These are phyloP conservation scores for Colletotrichum sublineola DNA, from an alignment of 2,329 filamentous ascomycete genomes.

Conservation along the genomic window DNA sequence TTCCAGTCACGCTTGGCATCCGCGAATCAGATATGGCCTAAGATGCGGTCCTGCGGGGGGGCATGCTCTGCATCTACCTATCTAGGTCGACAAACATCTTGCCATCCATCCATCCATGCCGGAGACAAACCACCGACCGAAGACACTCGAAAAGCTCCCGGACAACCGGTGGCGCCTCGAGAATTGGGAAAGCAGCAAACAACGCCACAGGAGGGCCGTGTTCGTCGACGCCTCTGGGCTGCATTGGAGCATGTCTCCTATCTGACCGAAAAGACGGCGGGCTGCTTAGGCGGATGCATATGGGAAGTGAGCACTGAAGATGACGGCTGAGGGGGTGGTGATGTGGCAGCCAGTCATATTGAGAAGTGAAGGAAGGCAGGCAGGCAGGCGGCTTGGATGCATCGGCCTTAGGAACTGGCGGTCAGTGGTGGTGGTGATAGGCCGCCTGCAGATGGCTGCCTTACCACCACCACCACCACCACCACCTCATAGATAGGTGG, in stretches of 20 bases:
- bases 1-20: neutral
- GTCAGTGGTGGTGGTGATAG: neutral
- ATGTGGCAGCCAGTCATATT: neutral
- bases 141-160: neutral
- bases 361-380: neutral
- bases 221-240: neutral
- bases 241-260: neutral
- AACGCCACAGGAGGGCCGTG: no score
- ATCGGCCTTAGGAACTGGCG: neutral
- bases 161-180: neutral
- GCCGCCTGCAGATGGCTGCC: neutral
- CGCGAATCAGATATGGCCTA: neutral
- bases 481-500: neutral
- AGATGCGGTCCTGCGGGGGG: neutral
- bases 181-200: neutral
- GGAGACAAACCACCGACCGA: neutral
- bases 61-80: neutral
- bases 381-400: neutral
- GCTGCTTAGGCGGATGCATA: neutral
- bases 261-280: constrained; percentile 4
- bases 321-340: neutral
- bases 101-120: neutral
- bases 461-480: neutral
- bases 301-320: neutral
- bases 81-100: neutral